Base-by-base conservation (phyloP, 805 yeast species). In the Diddensiella santjacobensis region DNA sequence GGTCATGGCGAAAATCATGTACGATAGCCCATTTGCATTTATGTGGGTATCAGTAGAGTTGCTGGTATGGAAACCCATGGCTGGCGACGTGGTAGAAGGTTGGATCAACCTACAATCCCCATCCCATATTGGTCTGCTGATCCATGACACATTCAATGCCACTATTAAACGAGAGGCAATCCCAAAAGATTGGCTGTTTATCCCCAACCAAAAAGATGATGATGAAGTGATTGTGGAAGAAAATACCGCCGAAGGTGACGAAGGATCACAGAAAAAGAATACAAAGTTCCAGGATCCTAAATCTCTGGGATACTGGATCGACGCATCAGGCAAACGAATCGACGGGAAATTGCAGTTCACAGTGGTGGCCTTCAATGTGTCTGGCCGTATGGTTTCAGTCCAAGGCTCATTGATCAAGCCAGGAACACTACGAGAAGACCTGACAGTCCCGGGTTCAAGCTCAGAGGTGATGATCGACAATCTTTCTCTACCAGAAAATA, bases 71-170 rank as follows among this genome's bases (percentile, higher is more conserved):
- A 80, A 77, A 59, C 99, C 99, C 3, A 79, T 79, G 58, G 72
- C 80, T n/a, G 96, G 95, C 3, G 97, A 93, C 62, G 69, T 75
- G 1, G 69, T 93, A 17, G 95, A 90, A 65, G 99, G 99, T 10
- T 77, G 81, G 72, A 77, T 84, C 47, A 88, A 87, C 70, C 82
- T 91, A 79, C 97, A 91, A 71, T 83, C 96, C 2, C 96, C 95
- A 15, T 84, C 96, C 4, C 99, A 93, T 64, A 84, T 93, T 59
- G 98, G 97, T 51, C 72, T 93, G 52, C 75, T 93, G 55, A 74
- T 93, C 43, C 90, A 87, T 64, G 98, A 93, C 68, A 87, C 95
- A 1, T 93, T 93, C 72, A 93, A 93, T 68, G 97, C 97, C 19
- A 81, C 91, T 40, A 87, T 93, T 54, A 87, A 86, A 67, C 81